Percentiles rank a stretch among this genome's conserved stretches.
Conservation (phyloP, 2,329 filamentous ascomycete species). For the Aspergillus nomiae region DNA sequence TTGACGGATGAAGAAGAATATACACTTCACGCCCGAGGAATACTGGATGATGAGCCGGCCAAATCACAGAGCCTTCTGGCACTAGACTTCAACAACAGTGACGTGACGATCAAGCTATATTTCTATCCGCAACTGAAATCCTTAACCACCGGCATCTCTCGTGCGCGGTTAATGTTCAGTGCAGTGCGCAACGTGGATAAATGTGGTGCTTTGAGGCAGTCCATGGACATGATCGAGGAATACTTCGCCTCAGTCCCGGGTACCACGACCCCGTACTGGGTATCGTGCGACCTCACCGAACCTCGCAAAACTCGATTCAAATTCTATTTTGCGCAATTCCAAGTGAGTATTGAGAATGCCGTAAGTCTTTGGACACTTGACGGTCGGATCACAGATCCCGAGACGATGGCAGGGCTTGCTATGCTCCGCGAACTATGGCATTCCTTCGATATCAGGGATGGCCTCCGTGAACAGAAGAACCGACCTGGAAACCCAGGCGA, state of each 20-base stretch:
- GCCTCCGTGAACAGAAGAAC: conserved; percentile 11
- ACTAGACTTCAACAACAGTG: conserved; percentile 18
- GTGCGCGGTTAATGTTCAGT: conserved; percentile 1
- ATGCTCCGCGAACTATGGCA: conserved; percentile 21
- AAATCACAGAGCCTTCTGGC: conserved; percentile 21
- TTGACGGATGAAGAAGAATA: conserved; percentile 12
- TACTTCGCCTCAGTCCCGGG: conserved; percentile 8
- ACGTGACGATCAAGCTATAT: conserved; percentile 21
- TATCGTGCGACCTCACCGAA: conserved; percentile 21
- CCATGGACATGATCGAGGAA: conserved; percentile 1
- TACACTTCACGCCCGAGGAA: not conserved
- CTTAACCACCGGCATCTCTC: not conserved
- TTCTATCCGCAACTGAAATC: conserved; percentile 21
- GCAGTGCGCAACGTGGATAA: conserved; percentile 10
- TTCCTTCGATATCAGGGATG: conserved; percentile 12
- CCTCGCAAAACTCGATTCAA: conserved; percentile 21
- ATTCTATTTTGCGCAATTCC: conserved; percentile 17
- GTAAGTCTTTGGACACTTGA: conserved; percentile 23
- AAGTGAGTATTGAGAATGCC: conserved; percentile 16
- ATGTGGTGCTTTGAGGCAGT: not conserved
- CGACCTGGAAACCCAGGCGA: conserved; percentile 10
- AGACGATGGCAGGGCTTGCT: conserved; percentile 13
- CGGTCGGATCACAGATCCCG: conserved; percentile 12
- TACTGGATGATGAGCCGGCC: not conserved
- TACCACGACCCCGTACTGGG: not conserved